A percentile compares a stretch with the other conserved stretches of the same genome.
Conservation (phyloP, 108 stramenopile genomes). For the Aurantiochytrium sp. region DNA sequence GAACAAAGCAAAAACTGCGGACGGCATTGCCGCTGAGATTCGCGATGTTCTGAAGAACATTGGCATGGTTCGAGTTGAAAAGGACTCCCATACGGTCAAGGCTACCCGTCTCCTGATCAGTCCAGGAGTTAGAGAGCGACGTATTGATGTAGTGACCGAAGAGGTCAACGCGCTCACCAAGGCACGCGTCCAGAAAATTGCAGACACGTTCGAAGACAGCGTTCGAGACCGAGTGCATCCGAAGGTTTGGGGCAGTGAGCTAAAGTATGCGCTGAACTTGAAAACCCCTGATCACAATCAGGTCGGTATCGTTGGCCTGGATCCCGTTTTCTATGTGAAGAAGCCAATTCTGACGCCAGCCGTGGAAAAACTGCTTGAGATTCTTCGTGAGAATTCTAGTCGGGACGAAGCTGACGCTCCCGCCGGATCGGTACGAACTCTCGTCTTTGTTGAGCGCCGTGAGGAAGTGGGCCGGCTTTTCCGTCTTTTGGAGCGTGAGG, state of each 20-base stretch:
- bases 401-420: too few species aligned
- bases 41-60: too few species aligned
- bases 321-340: not conserved
- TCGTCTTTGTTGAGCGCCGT: not conserved
- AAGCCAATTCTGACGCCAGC: not conserved
- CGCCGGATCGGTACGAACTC: not conserved
- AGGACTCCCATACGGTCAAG: too few species aligned
- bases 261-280: not conserved
- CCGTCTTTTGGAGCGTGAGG: not conserved
- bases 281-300: not conserved
- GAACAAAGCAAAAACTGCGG: not conserved
- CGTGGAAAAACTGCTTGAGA: not conserved
- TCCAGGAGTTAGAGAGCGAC: too few species aligned
- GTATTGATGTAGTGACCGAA: too few species aligned
- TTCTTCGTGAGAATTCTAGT: not conserved
- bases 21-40: too few species aligned
- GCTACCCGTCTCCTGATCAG: too few species aligned
- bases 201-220: too few species aligned
- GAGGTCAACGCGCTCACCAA: too few species aligned
- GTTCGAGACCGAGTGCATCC: too few species aligned
- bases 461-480: not conserved
- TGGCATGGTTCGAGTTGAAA: too few species aligned
- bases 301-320: not conserved
- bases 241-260: not conserved
- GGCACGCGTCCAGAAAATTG: too few species aligned